phyloP scores from a whole-genome alignment of 2,329 filamentous ascomycete species.

The Neonectria faginata region DNA sequence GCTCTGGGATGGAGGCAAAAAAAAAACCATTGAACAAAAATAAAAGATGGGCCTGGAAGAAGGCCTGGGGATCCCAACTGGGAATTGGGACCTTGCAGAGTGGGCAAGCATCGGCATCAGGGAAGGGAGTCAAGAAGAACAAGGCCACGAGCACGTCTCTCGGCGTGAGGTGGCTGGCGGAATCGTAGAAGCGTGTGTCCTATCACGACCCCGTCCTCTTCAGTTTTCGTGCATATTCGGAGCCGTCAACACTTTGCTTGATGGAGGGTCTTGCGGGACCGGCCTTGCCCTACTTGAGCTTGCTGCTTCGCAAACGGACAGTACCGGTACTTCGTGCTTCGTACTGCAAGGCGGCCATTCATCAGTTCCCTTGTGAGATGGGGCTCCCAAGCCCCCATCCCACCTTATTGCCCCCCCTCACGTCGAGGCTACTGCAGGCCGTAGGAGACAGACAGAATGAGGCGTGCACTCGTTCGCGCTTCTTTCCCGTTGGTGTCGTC shows the following conservation, averaged over 20 bases:
- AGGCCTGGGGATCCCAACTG: slow-evolving; percentile 12
- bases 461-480: slow-evolving; percentile 23
- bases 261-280: slow-evolving; percentile 33
- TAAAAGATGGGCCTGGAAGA: slow-evolving; percentile 26
- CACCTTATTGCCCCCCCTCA: slow-evolving; percentile 30
- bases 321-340: slow-evolving; percentile 21
- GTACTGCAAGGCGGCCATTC: background rate
- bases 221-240: slow-evolving; percentile 41
- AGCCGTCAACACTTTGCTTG: slow-evolving; percentile 25
- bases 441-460: slow-evolving; percentile 32
- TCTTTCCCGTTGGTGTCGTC: slow-evolving; percentile 34
- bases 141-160: slow-evolving; percentile 34
- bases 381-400: slow-evolving; percentile 35
- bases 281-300: slow-evolving; percentile 27
- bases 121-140: slow-evolving; percentile 25
- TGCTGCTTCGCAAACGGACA: slow-evolving; percentile 25
- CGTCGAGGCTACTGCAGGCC: slow-evolving; percentile 41
- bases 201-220: slow-evolving; percentile 34
- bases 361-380: background rate
- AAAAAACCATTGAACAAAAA: slow-evolving; percentile 17
- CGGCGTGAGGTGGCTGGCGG: slow-evolving; percentile 27
- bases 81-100: slow-evolving; percentile 26
- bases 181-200: slow-evolving; percentile 36
- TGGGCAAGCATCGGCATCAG: slow-evolving; percentile 22
- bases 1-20: slow-evolving; percentile 9